A percentile compares a stretch with the other conserved stretches of the same genome.
Evolutionary conservation across 305 asterid genomes (phyloP).

Genomic region (Solanum hybrid): DNA sequence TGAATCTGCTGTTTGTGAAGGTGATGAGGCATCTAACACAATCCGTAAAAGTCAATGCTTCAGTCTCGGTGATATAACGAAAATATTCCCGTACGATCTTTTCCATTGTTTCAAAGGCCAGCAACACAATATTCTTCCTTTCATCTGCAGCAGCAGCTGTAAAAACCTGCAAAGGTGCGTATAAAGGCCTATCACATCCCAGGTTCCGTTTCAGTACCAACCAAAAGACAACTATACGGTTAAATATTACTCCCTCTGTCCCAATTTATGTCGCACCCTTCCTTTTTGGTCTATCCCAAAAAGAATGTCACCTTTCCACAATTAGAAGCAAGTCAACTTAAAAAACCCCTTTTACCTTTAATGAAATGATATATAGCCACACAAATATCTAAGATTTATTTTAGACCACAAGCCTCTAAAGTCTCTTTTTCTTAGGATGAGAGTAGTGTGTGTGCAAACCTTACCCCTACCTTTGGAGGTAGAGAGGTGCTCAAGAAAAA

Average conservation of each 20-base stretch:
- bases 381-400: not conserved
- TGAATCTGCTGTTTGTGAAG: constrained; percentile 87
- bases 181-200: not conserved
- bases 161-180: constrained; percentile 53
- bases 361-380: not conserved
- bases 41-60: constrained; percentile 77
- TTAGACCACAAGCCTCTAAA: not conserved
- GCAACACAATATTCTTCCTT: constrained; percentile 84
- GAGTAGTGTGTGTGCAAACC: not conserved
- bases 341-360: not conserved
- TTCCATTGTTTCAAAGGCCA: constrained; percentile 98
- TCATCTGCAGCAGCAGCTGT: constrained; percentile 97
- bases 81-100: constrained; percentile 95
- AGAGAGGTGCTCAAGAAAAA: not conserved
- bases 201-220: not conserved
- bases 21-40: constrained; percentile 95
- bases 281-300: not conserved
- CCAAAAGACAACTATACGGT: not conserved
- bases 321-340: not conserved
- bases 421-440: not conserved
- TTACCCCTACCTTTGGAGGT: not conserved
- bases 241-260: not conserved
- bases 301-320: not conserved
- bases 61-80: constrained; percentile 92
- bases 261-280: not conserved